Evolutionary conservation across 805 yeast species (phyloP).

Genomic region (Starmera caribaea): DNA sequence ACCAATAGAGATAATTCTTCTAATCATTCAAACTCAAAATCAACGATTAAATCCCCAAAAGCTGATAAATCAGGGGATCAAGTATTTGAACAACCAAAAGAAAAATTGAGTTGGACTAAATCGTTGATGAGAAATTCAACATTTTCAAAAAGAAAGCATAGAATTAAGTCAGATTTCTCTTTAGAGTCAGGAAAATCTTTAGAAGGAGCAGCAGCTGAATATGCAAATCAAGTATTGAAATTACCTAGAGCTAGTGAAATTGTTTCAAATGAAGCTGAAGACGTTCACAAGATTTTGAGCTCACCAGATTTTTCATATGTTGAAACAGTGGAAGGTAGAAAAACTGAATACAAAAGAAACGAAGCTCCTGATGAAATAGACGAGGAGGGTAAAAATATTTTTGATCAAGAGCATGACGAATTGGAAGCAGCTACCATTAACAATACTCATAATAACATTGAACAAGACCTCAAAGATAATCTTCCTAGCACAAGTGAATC

Average conservation of each 20-base stretch:
- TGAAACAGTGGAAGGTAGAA: too few relatives aligned
- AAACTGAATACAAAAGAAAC: too few relatives aligned
- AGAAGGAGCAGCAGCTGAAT: conserved; percentile 10
- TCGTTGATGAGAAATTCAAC: not conserved
- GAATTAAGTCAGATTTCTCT: conserved; percentile 3
- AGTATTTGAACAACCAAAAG: not conserved
- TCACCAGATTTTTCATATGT: too few relatives aligned
- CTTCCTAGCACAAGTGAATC: conserved; percentile 3
- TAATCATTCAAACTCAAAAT: not conserved
- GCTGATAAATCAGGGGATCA: not conserved
- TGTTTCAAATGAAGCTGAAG: conserved; percentile 5
- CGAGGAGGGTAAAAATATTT: too few relatives aligned
- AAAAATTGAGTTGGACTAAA: conserved; percentile 6
- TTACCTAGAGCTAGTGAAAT: conserved; percentile 4
- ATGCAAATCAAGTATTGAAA: conserved; percentile 6
- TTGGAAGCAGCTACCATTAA: not conserved
- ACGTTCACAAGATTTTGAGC: conserved; percentile 3
- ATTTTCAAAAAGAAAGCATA: not conserved
- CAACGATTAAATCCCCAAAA: not conserved
- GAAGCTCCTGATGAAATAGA: too few relatives aligned
- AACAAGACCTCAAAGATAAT: too few relatives aligned
- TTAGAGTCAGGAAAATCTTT: conserved; percentile 18
- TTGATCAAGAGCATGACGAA: not conserved
- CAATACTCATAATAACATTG: too few relatives aligned
- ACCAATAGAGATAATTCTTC: conserved; percentile 3